Evolutionary conservation across 306 rosid species (phyloP), one percentile per base, ranked within the genome.

Genomic region (Inga oerstediana): DNA sequence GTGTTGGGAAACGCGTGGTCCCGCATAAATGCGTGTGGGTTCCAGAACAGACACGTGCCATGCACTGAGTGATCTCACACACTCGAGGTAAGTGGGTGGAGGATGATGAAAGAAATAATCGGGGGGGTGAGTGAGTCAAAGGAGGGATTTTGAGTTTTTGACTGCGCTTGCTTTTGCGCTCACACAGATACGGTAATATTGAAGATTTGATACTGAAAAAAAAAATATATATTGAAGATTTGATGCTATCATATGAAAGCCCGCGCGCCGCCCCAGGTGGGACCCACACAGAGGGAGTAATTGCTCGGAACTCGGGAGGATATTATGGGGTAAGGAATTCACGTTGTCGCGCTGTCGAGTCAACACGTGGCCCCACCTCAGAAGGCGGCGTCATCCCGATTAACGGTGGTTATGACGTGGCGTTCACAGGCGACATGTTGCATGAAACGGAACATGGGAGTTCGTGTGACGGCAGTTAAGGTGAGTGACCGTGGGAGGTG

Each of bases 101-200:
- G 9, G 51, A 32, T 3, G 30, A 58, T 58, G 64, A 51, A 15
- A 58, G 67, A 66, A 76, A 75, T 81, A 82, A 81, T 76, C 65
- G 11, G 10, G 11, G 10, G 10, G 1, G 10, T 8, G 87, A 78
- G 77, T 51, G 85, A 30, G 91, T 90, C 88, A 85, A 85, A 84
- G 83, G 46, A 87, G 65, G 76, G 20, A 27, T 5, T 74, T 82
- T 91, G 94, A 91, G 20, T n/a, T 5, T 74, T 82, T 91, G 94
- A 91, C 92, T 83, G 74, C 69, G 10, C 5, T 39, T 35, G 14
- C 5, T 10, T 24, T 19, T 52, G 59, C 8, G 59, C 59, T 9
- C 69, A 49, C 8, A 37, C 62, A 24, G 41, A 15, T 52, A 10
- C 30, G 30, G 30, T 27, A 44, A 48, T 48, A 46, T 14, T 39